Conservation (phyloP, 768 basidiomycete genomes). For the Porpolomopsis calyptriformis region DNA sequence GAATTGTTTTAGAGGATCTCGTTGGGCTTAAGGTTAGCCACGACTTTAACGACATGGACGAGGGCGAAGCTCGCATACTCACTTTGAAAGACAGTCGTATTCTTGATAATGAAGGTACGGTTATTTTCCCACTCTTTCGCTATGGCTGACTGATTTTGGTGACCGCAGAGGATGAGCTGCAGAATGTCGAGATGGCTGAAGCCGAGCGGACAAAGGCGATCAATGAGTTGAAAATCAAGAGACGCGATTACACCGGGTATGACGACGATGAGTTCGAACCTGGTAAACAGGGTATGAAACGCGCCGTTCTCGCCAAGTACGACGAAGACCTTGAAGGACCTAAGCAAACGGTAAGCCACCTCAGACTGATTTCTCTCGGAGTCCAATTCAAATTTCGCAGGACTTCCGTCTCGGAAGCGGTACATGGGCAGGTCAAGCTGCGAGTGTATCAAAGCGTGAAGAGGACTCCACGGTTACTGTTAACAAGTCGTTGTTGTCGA, state of each 20-base stretch:
- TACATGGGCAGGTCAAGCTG: conserved; percentile 28
- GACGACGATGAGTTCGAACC: conserved; percentile 90
- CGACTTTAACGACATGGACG: conserved; percentile 83
- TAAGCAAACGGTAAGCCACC: conserved; percentile 47
- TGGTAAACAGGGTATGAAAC: conserved; percentile 68
- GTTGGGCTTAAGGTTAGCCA: conserved; percentile 93
- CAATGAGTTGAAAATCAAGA: conserved; percentile 79
- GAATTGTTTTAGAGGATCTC: conserved; percentile 57
- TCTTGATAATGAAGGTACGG: conserved; percentile 83
- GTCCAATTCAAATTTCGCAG: conserved; percentile 26
- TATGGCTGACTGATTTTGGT: background rate
- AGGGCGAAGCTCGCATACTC: conserved; percentile 91
- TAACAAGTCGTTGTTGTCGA: conserved; percentile 70
- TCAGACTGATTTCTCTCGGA: conserved; percentile 1
- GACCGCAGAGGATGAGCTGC: conserved; percentile 84
- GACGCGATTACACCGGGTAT: conserved; percentile 84
- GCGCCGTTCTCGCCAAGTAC: conserved; percentile 81
- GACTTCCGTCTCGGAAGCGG: conserved; percentile 81
- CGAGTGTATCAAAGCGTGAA: conserved; percentile 32
- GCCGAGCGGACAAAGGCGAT: conserved; percentile 71
- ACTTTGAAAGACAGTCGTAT: conserved; percentile 95
- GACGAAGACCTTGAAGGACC: conserved; percentile 80
- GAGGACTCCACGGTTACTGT: conserved; percentile 49
- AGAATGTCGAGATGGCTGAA: conserved; percentile 93
- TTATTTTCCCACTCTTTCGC: background rate